These are phyloP conservation scores for Mycogone perniciosa DNA, from an alignment of 2,329 filamentous ascomycete species.

Conservation along the genomic window DNA sequence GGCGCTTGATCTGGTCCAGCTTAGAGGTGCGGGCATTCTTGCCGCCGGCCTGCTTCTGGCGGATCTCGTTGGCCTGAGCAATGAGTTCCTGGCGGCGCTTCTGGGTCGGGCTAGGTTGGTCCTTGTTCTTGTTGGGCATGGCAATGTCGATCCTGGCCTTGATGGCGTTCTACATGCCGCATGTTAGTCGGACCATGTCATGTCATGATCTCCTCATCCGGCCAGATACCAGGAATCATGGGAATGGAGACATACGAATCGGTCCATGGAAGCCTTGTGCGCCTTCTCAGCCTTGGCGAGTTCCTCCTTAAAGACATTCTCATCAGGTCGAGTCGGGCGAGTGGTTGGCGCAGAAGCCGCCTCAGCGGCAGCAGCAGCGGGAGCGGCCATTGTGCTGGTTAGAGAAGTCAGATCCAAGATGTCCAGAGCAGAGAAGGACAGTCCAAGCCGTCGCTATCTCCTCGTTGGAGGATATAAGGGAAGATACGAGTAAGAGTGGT, in stretches of 20 bases:
- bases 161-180: slow-evolving; percentile 63
- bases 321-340: slow-evolving; percentile 82
- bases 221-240: slow-evolving; percentile 8
- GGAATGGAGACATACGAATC: slow-evolving; percentile 30
- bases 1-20: slow-evolving; percentile 84
- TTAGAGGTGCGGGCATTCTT: slow-evolving; percentile 74
- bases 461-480: slow-evolving; percentile 10
- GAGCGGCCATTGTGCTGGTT: slow-evolving; percentile 36
- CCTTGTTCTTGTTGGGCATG: slow-evolving; percentile 65
- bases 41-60: slow-evolving; percentile 77
- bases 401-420: neutral
- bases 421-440: slow-evolving; percentile 15
- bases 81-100: slow-evolving; percentile 85
- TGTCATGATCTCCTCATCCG: neutral
- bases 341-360: slow-evolving; percentile 35
- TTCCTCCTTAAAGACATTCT: slow-evolving; percentile 72
- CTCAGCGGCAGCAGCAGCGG: slow-evolving; percentile 40
- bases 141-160: slow-evolving; percentile 84
- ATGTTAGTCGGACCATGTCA: neutral
- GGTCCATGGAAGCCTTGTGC: slow-evolving; percentile 67
- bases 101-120: slow-evolving; percentile 70
- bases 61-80: slow-evolving; percentile 74
- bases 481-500: slow-evolving; percentile 8
- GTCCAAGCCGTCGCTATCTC: slow-evolving; percentile 13
- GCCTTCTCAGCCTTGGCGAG: slow-evolving; percentile 82